Percentiles rank a stretch among this genome's conserved stretches.
Evolutionary conservation across 306 rosid species (phyloP).

Genomic region (Sicyos edulis): DNA sequence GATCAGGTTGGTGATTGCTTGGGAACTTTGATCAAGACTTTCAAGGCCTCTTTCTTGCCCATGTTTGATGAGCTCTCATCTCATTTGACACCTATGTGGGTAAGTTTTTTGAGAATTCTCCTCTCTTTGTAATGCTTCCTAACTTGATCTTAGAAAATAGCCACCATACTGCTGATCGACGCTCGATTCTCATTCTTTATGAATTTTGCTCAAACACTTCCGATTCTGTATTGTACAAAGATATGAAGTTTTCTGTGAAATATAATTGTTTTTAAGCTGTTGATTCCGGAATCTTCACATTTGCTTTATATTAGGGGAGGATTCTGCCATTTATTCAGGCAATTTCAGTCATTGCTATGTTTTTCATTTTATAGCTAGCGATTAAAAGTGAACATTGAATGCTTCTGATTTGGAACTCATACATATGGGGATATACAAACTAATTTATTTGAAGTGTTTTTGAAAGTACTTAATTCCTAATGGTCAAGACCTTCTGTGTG

Average conservation of each 20-base stretch:
- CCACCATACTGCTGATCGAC: neutral
- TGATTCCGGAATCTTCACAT: neutral
- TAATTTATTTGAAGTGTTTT: neutral
- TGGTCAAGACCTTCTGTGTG: constrained; percentile 12
- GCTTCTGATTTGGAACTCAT: neutral
- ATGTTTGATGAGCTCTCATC: constrained; percentile 87
- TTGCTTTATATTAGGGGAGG: neutral
- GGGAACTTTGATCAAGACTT: constrained; percentile 95
- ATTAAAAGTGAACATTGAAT: neutral
- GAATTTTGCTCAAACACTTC: neutral
- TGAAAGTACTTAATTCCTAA: neutral
- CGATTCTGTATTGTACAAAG: neutral
- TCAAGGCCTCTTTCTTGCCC: constrained; percentile 88
- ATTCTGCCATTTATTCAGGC: neutral
- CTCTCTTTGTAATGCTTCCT: neutral
- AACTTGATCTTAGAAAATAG: neutral
- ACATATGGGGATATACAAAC: neutral
- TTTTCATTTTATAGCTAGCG: neutral
- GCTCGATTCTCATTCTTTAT: neutral
- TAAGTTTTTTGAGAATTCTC: constrained; percentile 36
- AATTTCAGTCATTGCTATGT: neutral
- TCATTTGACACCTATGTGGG: constrained; percentile 99
- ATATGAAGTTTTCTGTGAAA: neutral
- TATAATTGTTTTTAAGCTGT: neutral
- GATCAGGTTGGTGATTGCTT: constrained; percentile 88